These are phyloP conservation scores for Coniochaeta prunicola DNA, from an alignment of 2,329 filamentous ascomycete species.

Conservation along the genomic window DNA sequence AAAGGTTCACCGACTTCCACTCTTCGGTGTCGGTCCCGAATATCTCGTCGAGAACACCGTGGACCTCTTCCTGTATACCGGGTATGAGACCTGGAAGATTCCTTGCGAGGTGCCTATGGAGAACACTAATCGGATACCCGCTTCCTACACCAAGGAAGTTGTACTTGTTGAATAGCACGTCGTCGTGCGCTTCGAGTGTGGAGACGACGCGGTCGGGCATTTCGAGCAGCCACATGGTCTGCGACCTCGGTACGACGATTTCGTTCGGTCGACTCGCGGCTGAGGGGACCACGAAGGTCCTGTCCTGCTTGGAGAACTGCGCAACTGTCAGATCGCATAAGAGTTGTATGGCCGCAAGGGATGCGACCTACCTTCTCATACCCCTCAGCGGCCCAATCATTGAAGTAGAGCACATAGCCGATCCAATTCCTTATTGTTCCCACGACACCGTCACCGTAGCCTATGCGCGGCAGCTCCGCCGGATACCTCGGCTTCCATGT, in stretches of 20 bases:
- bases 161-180: constrained; percentile 28
- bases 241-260: constrained; percentile 34
- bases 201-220: constrained; percentile 37
- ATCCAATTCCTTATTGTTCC: constrained; percentile 31
- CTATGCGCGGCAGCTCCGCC: constrained; percentile 30
- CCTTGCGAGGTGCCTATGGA: constrained; percentile 36
- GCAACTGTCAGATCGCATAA: not conserved
- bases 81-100: constrained; percentile 30
- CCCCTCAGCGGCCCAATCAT: constrained; percentile 32
- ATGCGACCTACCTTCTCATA: constrained; percentile 28
- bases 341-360: not conserved
- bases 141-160: constrained; percentile 35
- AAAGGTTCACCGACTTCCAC: constrained; percentile 34
- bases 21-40: constrained; percentile 25
- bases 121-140: constrained; percentile 30
- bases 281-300: constrained; percentile 33
- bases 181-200: constrained; percentile 30
- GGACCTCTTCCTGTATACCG: constrained; percentile 31
- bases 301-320: constrained; percentile 32
- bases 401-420: constrained; percentile 28
- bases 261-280: constrained; percentile 32
- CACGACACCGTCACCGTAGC: constrained; percentile 27
- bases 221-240: constrained; percentile 38
- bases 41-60: constrained; percentile 23
- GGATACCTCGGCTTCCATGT: constrained; percentile 30